Evolutionary conservation across 2,329 filamentous ascomycete species (phyloP).

Genomic region (Aureobasidium uvarum): DNA sequence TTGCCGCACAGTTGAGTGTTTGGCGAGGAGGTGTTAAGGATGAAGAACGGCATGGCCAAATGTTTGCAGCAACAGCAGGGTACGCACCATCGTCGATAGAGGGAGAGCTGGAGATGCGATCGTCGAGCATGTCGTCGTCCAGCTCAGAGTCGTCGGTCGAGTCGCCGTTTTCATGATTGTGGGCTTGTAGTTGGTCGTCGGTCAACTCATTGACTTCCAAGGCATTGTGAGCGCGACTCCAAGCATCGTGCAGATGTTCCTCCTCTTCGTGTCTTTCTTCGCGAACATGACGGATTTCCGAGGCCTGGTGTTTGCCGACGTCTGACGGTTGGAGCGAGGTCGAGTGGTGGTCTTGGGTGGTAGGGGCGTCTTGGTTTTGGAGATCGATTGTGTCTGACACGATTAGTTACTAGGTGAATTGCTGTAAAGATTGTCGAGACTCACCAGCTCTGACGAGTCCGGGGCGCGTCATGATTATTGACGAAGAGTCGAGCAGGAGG

Average conservation of each 20-base stretch:
- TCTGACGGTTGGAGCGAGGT: conserved; percentile 54
- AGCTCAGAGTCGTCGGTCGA: conserved; percentile 65
- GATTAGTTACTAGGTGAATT: neutral
- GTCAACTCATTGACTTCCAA: conserved; percentile 51
- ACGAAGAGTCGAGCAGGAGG: neutral
- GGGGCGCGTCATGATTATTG: conserved; percentile 29
- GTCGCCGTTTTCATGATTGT: conserved; percentile 39
- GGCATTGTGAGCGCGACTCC: conserved; percentile 40
- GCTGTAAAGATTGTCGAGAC: neutral
- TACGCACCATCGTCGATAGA: conserved; percentile 99
- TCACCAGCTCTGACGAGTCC: conserved; percentile 30
- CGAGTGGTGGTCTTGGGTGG: conserved; percentile 74
- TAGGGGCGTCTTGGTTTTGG: conserved; percentile 77
- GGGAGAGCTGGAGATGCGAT: conserved; percentile 93
- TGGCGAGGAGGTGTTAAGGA: conserved; percentile 42
- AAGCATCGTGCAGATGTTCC: conserved; percentile 61
- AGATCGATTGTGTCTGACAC: conserved; percentile 86
- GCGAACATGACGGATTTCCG: conserved; percentile 75
- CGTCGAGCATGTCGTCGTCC: conserved; percentile 92
- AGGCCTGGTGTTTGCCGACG: conserved; percentile 72
- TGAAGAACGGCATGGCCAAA: conserved; percentile 45
- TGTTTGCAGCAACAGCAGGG: conserved; percentile 37
- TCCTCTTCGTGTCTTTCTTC: conserved; percentile 71
- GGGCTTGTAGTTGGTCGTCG: conserved; percentile 53
- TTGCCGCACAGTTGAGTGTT: conserved; percentile 39